Evolutionary conservation across 805 yeast species (phyloP), one percentile per base, ranked within the genome.

Genomic region (Sugiyamaella mastotermitis): DNA sequence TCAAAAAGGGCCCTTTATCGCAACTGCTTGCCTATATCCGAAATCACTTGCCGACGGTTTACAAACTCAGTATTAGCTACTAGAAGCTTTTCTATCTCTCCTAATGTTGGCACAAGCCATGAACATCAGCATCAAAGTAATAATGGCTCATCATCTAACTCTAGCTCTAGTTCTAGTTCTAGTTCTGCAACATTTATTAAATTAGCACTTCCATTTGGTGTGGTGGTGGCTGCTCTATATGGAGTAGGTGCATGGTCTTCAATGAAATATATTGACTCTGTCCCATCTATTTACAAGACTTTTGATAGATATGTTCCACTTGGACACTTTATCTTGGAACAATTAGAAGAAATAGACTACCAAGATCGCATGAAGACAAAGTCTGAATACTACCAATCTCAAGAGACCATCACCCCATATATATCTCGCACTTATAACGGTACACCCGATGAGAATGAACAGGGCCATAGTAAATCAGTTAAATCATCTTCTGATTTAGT

Each of bases 241-340:
- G 30, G 17, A 6, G 30, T 15, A 13, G n/a, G n/a, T n/a, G n/a
- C n/a, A n/a, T 27, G 30, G 30, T 27, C 30, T 7, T 27, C 14
- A 10, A 14, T 11, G 14, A n/a, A n/a, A n/a, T n/a, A n/a, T n/a
- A n/a, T n/a, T n/a, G 30, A 27, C 9, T 27, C 30, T 9, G 8
- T 11, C 14, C 30, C 30, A 11, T 27, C 30, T 27, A 20, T 40
- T 20, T 33, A 37, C 32, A 17, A 27, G 3, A n/a, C 27, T 17
- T 38, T 36, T 22, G 48, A 48, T 13, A 36, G 34, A 15, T 40
- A 46, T 27, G 24, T 45, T 11, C 54, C 54, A 8, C 30, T 47
- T 9, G 50, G 49, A 2, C 34, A 26, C 4, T 22, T 16, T 5
- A 34, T 50, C 16, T 28, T 50, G 29, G 54, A 50, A 21, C 34